A percentile compares a stretch with the other conserved stretches of the same genome.
These are phyloP conservation scores for Exutisphaerella laricina DNA, from an alignment of 2,329 filamentous ascomycete species.

Conservation along the genomic window DNA sequence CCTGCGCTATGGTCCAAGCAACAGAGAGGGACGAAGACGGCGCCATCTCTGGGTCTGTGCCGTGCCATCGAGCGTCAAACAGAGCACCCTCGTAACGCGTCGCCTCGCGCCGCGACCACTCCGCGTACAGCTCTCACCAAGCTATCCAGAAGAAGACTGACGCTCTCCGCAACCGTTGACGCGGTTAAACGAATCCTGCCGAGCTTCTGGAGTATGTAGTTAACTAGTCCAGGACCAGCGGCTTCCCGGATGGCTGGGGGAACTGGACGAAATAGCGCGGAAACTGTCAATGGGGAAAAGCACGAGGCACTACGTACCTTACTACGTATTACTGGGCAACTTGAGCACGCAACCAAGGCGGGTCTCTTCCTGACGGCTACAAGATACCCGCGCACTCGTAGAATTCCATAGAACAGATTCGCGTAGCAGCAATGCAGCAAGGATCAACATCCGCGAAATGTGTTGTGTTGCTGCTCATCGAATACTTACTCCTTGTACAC, in stretches of 20 bases:
- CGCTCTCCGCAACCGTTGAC: slow-evolving; percentile 16
- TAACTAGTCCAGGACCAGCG: slow-evolving; percentile 11
- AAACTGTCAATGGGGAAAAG: background rate
- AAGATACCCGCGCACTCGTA: too few species aligned
- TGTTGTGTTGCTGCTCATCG: background rate
- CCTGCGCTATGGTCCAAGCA: slow-evolving; percentile 15
- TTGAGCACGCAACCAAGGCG: too few species aligned
- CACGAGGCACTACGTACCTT: too few species aligned
- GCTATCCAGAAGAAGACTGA: slow-evolving; percentile 24
- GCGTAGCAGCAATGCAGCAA: too few species aligned
- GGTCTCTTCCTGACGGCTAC: too few species aligned
- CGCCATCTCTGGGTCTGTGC: too few species aligned
- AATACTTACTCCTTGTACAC: too few species aligned
- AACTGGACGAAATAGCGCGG: slow-evolving; percentile 4
- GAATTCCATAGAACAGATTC: too few species aligned
- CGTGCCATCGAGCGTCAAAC: slow-evolving; percentile 12
- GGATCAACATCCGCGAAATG: too few species aligned
- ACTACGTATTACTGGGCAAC: too few species aligned
- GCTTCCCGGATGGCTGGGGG: slow-evolving; percentile 17
- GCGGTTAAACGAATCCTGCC: slow-evolving; percentile 21
- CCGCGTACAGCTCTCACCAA: slow-evolving; percentile 18
- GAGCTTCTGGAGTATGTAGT: slow-evolving; percentile 8
- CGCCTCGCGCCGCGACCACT: slow-evolving; percentile 13
- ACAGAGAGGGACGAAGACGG: slow-evolving; percentile 5
- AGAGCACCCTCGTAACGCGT: slow-evolving; percentile 12